Base-by-base conservation (phyloP, 345 rosid genomes). In the Erysimum cheiranthoides region DNA sequence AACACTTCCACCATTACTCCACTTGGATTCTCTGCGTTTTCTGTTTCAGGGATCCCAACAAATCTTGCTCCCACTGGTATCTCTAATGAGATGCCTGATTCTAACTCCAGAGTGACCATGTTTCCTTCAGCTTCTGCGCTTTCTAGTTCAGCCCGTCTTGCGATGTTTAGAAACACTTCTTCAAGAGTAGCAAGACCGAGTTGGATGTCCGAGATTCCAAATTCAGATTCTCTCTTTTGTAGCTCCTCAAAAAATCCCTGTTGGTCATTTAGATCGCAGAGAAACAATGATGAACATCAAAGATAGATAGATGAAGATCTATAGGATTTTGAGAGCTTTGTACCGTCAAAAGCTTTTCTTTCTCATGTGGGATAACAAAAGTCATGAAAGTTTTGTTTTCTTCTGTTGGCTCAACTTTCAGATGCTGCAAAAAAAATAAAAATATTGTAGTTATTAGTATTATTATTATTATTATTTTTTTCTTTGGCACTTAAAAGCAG, bases 131-230 rank as follows among this genome's bases (percentile, higher is more conserved):
- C 85, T 4, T 90, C 83, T 59, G 98, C 98, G 27, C 63, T 86
- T 84, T 94, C 98, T 35, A 94, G 85, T 76, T 92, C 98, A 11
- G 98, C 98, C 62, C 79, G 84, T 82, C 80, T 85, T 39, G 97
- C 97, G 3, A 94, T 92, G 66, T 89, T 92, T 32, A 94, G 78
- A 88, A 92, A 94, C 68, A 94, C 97, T 80, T 94, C 95, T 84
- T 92, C 98, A 5, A 94, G 95, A 13, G 96, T 92, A 16, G 98
- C 71, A 36, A 94, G 94, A 34, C 97, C 90, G 5, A 91, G 90
- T 68, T 94, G 98, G 61, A 94, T 84, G 78, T 94, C 97, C 2
- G 92, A 77, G 73, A 94, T 86, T 25, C 90, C 86, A 28, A 90
- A 86, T 67, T 90, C 92, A 17, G 57, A 35, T 72, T 79, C 86